A percentile compares a stretch with the other conserved stretches of the same genome.
phyloP scores from a whole-genome alignment of 306 rosid species.

The Ammopiptanthus mongolicus region DNA sequence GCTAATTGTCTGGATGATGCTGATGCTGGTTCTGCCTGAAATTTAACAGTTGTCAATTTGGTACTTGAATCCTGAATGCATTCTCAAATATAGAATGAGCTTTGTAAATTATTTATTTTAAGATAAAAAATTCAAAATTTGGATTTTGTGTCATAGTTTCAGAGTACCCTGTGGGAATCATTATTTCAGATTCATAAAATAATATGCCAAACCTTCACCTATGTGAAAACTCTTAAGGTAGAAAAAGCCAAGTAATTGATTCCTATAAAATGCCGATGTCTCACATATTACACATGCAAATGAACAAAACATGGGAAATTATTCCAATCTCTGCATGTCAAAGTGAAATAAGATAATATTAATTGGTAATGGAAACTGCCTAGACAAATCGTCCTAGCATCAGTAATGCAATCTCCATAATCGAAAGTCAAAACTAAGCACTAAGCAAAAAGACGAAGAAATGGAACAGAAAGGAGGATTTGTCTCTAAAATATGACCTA shows the following conservation, averaged over 20 bases:
- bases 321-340: background rate
- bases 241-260: background rate
- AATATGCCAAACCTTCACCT: background rate
- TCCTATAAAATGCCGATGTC: background rate
- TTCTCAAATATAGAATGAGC: background rate
- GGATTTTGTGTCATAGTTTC: background rate
- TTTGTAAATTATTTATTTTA: background rate
- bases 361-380: background rate
- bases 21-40: conserved; percentile 61
- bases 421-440: conserved; percentile 16
- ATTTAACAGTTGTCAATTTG: conserved; percentile 9
- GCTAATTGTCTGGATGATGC: conserved; percentile 48
- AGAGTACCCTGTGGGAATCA: background rate
- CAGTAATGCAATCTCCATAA: background rate
- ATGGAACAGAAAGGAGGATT: background rate
- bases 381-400: background rate
- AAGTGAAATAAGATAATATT: background rate
- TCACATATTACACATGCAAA: background rate
- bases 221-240: background rate
- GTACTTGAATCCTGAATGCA: background rate
- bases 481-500: background rate
- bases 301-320: background rate
- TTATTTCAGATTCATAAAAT: background rate
- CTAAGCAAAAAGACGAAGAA: background rate
- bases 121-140: background rate